A percentile compares a stretch with the other conserved stretches of the same genome.
Conservation (phyloP, 2,329 filamentous ascomycete species). For the Decorospora gaudefroyi region DNA sequence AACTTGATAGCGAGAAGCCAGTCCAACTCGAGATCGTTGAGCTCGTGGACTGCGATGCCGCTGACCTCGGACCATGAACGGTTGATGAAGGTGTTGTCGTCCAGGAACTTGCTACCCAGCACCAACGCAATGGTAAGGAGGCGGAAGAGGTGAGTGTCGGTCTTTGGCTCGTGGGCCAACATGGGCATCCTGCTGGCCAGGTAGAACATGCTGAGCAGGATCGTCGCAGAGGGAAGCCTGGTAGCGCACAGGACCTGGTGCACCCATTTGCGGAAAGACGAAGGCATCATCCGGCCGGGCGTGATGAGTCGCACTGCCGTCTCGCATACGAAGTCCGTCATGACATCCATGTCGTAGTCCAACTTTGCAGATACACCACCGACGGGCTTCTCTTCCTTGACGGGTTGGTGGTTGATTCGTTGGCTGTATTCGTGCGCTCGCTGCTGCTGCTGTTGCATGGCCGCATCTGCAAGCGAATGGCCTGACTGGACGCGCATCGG, state of each 20-base stretch:
- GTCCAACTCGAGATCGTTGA: constrained; percentile 84
- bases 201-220: constrained; percentile 88
- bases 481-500: constrained; percentile 53
- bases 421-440: constrained; percentile 49
- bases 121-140: constrained; percentile 84
- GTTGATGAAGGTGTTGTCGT: constrained; percentile 98
- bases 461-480: constrained; percentile 43
- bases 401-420: constrained; percentile 45
- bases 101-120: constrained; percentile 91
- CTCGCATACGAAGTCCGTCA: constrained; percentile 93
- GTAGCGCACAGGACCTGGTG: constrained; percentile 89
- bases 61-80: constrained; percentile 96
- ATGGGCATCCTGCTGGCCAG: constrained; percentile 80
- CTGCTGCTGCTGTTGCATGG: constrained; percentile 48
- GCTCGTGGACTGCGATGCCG: constrained; percentile 79
- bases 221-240: constrained; percentile 85
- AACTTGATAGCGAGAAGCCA: constrained; percentile 85
- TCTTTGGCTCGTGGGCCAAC: constrained; percentile 59
- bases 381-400: constrained; percentile 68
- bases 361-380: constrained; percentile 92
- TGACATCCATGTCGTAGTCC: constrained; percentile 95
- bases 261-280: constrained; percentile 88
- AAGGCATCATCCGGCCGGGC: constrained; percentile 64
- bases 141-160: constrained; percentile 76
- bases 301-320: constrained; percentile 77